Percentiles rank a stretch among this genome's conserved stretches.
Conservation (phyloP, 2,329 filamentous ascomycete genomes). For the Aureobasidium musti region DNA sequence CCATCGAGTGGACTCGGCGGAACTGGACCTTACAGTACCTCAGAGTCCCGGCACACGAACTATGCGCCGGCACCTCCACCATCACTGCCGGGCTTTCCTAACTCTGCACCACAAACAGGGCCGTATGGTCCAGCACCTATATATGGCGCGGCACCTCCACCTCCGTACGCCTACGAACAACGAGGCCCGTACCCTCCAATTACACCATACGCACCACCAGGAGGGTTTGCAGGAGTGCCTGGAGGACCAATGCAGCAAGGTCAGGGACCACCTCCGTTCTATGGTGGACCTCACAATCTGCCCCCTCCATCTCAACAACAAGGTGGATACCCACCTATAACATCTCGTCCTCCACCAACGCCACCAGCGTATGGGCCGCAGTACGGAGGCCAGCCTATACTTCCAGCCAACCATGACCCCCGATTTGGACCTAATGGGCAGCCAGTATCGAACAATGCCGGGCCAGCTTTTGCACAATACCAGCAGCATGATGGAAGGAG, state of each 20-base stretch:
- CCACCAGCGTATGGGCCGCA: slow-evolving; percentile 40
- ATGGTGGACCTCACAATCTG: background rate
- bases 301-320: slow-evolving; percentile 21
- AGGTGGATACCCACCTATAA: slow-evolving; percentile 14
- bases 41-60: slow-evolving; percentile 1
- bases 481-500: slow-evolving; percentile 27
- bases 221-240: slow-evolving; percentile 10
- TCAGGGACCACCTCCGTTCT: slow-evolving; percentile 25
- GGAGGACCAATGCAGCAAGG: slow-evolving; percentile 11
- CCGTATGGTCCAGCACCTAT: slow-evolving; percentile 8
- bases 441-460: background rate
- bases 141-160: slow-evolving; percentile 7
- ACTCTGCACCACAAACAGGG: slow-evolving; percentile 13
- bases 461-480: slow-evolving; percentile 31
- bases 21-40: background rate
- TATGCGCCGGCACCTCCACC: slow-evolving; percentile 9
- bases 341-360: slow-evolving; percentile 35
- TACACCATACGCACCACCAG: slow-evolving; percentile 7
- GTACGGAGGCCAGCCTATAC: slow-evolving; percentile 46
- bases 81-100: slow-evolving; percentile 10
- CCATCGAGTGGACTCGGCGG: slow-evolving; percentile 1
- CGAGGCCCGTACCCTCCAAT: slow-evolving; percentile 17
- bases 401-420: slow-evolving; percentile 44
- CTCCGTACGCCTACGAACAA: slow-evolving; percentile 21
- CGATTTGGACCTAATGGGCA: slow-evolving; percentile 20